Evolutionary conservation across 2,329 filamentous ascomycete species (phyloP), one percentile per base, ranked within the genome.

Genomic region (Chalaropsis thielavioides): DNA sequence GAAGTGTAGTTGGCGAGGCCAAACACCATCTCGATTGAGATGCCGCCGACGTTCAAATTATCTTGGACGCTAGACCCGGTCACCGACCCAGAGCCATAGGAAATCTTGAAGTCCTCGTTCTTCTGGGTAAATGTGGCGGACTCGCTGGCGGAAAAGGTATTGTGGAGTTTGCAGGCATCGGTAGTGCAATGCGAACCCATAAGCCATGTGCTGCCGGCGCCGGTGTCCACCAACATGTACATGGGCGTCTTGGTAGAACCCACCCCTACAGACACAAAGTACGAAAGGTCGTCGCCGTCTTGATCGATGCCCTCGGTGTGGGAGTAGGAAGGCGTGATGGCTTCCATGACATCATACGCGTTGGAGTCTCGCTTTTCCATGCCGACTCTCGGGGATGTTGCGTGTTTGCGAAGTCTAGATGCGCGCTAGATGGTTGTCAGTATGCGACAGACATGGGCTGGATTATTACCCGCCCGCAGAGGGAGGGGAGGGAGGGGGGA

Each of bases 51-150:
- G 3, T 79, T 78, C 24, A 94, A 72, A 0, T 77, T 84, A 71
- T 96, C 91, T 10, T 78, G 80, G 6, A 81, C 86, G 51, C 88
- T 76, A 15, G 76, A 75, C 7, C 91, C 91, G 15, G 77, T 80
- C 19, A 95, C 88, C 13, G 80, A 79, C 13, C 91, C 91, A 1
- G 88, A 87, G 56, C 91, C 91, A 70, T 96, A 96, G 5, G 79
- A 77, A 59, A 95, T 83, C 27, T 76, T 78, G 71, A 90, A 95
- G 8, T 75, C 71, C 2, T 80, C 76, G 41, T 75, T 73, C 0
- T 78, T 78, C 41, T 77, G 74, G 68, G 83, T 74, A 61, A 89
- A 80, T 1, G 85, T 84, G 60, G 76, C 80, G 2, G 90, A 95
- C 68, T 87, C 81, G 2, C 76, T 74, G 3, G 80, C 72, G 15